Conservation (phyloP, 129 eudicot genomes). For the Calendula officinalis region DNA sequence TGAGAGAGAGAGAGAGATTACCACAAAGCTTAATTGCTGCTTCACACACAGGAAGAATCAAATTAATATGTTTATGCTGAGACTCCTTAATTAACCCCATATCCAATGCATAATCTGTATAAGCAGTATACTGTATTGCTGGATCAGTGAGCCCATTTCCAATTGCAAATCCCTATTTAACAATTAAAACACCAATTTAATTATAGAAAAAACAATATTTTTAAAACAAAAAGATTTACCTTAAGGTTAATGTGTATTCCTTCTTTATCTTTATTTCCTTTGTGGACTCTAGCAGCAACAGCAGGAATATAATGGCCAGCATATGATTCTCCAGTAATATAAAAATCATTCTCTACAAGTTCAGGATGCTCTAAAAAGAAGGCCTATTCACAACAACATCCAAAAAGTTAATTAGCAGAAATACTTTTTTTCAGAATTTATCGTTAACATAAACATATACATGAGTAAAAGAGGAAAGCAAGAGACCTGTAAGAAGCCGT, state of each 20-base stretch:
- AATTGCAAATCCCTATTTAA: slow-evolving; percentile 75
- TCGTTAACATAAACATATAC: neutral
- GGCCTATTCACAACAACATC: slow-evolving; percentile 34
- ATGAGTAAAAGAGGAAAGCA: neutral
- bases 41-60: slow-evolving; percentile 49
- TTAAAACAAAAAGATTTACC: slow-evolving; percentile 27
- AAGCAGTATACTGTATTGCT: slow-evolving; percentile 73
- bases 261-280: slow-evolving; percentile 72
- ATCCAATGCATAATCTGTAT: slow-evolving; percentile 70
- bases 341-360: slow-evolving; percentile 61
- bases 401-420: neutral
- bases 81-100: slow-evolving; percentile 51
- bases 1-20: slow-evolving; percentile 10
- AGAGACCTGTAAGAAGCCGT: slow-evolving; percentile 84
- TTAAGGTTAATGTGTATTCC: slow-evolving; percentile 77
- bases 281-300: slow-evolving; percentile 69
- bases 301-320: slow-evolving; percentile 97
- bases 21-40: slow-evolving; percentile 71
- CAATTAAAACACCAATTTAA: slow-evolving; percentile 7
- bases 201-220: neutral
- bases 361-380: slow-evolving; percentile 76
- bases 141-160: slow-evolving; percentile 91
- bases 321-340: slow-evolving; percentile 88
- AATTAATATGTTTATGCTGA: slow-evolving; percentile 40
- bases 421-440: neutral